A percentile compares a stretch with the other conserved stretches of the same genome.
phyloP scores from a whole-genome alignment of 2,329 filamentous ascomycete species.

The Xylariaceae sp. region DNA sequence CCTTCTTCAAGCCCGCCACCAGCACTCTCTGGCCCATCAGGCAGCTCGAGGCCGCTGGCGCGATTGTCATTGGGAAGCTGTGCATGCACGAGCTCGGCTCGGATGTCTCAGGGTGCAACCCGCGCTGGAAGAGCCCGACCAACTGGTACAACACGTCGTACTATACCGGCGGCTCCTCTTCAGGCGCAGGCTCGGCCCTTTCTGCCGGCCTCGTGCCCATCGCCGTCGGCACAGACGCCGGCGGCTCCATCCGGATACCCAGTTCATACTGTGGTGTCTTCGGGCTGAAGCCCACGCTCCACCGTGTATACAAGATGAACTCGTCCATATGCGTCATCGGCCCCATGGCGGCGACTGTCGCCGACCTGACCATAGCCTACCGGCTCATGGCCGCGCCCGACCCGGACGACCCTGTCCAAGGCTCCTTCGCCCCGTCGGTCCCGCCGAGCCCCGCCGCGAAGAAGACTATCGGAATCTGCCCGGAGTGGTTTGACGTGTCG shows the following conservation, averaged over 20 bases:
- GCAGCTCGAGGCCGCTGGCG: conserved; percentile 67
- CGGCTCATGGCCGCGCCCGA: conserved; percentile 70
- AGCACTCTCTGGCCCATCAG: conserved; percentile 63
- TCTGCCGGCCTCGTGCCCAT: conserved; percentile 67
- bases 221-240: conserved; percentile 66
- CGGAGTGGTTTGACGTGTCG: conserved; percentile 61
- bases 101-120: conserved; percentile 80
- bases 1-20: conserved; percentile 41
- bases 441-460: conserved; percentile 34
- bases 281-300: conserved; percentile 72
- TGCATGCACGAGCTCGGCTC: conserved; percentile 77
- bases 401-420: conserved; percentile 50
- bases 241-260: conserved; percentile 69
- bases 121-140: conserved; percentile 62
- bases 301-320: conserved; percentile 53
- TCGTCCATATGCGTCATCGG: conserved; percentile 57
- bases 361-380: conserved; percentile 77
- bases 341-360: conserved; percentile 67
- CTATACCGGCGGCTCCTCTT: conserved; percentile 76
- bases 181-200: conserved; percentile 65
- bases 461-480: conserved; percentile 64
- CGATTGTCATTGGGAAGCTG: conserved; percentile 66
- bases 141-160: conserved; percentile 72
- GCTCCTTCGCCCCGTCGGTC: conserved; percentile 53
- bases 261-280: conserved; percentile 70